Evolutionary conservation across 2,329 filamentous ascomycete genomes (phyloP), one percentile per base, ranked within the genome.

Genomic region (Aspergillus aculeatus): DNA sequence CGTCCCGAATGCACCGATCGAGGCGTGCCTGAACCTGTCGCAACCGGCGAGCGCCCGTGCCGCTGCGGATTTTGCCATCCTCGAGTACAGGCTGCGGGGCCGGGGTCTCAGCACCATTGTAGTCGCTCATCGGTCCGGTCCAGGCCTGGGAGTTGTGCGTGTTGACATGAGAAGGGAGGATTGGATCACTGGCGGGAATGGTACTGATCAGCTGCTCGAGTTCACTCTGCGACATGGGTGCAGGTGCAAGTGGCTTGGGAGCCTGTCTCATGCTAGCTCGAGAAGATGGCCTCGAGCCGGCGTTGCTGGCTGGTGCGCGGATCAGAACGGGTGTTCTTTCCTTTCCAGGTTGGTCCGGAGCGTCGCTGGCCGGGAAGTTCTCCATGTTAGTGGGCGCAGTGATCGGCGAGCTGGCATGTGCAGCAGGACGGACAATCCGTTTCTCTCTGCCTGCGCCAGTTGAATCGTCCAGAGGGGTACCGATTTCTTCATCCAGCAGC

Each of bases 1-100:
- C 95, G 57, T 86, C 86, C n/a, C 83, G 83, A 56, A 98, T 87
- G 23, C 83, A 82, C 58, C 78, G 74, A 47, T 84, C 78, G 23
- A 88, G 73, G 53, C 81, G 81, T 24, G 83, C 80, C 64, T 84
- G 80, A 52, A 88, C 85, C 58, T 83, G 78, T 64, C 90, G 90
- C 74, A 78, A 89, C 82, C 82, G 89, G 84, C 82, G 88, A 80
- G 74, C 84, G 77, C 76, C 84, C 73, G 75, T 80, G 66, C 74
- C 82, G 70, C 78, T 81, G 57, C 80, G 75, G 58, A 71, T 61
- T 62, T 74, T 76, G 44, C 71, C 67, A 65, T 78, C 70, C 56
- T 76, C 71, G 24, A 55, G 56, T 21, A 66, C 54, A 0, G 66
- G 60, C 24, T 69, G 66, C 9, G 71, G 65, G 50, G 69, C 67